Conservation (phyloP, 805 yeast species). For the Saturnispora quitensis region DNA sequence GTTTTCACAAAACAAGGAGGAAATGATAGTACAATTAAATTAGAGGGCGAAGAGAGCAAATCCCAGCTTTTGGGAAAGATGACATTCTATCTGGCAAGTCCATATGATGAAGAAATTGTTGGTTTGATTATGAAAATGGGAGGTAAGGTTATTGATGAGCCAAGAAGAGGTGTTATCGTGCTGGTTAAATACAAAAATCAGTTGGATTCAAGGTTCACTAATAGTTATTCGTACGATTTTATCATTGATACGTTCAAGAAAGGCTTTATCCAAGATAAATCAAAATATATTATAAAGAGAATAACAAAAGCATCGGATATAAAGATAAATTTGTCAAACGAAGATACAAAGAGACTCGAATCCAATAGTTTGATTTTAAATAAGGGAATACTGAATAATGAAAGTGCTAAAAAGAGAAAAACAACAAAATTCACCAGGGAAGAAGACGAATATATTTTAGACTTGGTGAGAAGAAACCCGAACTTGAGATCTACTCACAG, state of each 20-base stretch:
- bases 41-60: neutral
- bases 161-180: neutral
- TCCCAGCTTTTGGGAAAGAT: neutral
- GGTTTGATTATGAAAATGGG: neutral
- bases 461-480: constrained; percentile 60
- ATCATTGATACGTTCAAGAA: constrained; percentile 18
- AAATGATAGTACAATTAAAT: neutral
- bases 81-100: neutral
- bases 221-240: constrained; percentile 18
- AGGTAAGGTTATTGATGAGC: constrained; percentile 2
- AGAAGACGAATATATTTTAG: constrained; percentile 60
- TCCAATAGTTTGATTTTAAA: constrained; percentile 13
- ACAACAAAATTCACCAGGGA: constrained; percentile 45
- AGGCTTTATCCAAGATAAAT: constrained; percentile 13
- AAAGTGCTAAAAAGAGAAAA: constrained; percentile 23
- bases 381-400: neutral
- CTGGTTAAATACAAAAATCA: neutral
- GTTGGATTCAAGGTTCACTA: neutral
- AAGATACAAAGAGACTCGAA: neutral
- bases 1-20: neutral
- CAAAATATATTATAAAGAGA: constrained; percentile 12
- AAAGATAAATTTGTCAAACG: neutral
- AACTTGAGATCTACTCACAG: constrained; percentile 58
- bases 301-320: neutral
- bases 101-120: neutral